A percentile compares a stretch with the other conserved stretches of the same genome.
Evolutionary conservation across 495 filamentous ascomycete genomes (phyloP).

Genomic region (Trypethelium eluteriae): DNA sequence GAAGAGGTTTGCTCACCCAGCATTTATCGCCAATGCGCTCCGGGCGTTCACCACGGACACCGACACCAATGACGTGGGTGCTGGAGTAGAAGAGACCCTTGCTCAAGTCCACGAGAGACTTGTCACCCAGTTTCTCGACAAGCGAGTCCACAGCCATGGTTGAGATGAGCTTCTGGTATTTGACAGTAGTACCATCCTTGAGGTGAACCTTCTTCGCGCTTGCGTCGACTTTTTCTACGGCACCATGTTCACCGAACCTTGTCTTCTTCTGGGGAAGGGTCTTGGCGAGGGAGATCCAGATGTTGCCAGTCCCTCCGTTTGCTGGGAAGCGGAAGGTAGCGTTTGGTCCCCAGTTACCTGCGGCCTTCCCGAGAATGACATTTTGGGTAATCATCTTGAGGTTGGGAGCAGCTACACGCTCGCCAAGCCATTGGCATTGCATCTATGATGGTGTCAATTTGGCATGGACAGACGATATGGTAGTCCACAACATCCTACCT

Average conservation of each 20-base stretch:
- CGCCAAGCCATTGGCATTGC: slow-evolving; percentile 98
- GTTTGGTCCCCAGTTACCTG: slow-evolving; percentile 97
- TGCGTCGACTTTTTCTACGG: slow-evolving; percentile 77
- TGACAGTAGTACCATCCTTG: slow-evolving; percentile 78
- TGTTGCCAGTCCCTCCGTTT: slow-evolving; percentile 88
- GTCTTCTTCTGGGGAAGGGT: slow-evolving; percentile 89
- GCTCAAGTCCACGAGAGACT: slow-evolving; percentile 70
- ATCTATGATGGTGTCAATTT: slow-evolving; percentile 51
- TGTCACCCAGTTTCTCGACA: slow-evolving; percentile 77
- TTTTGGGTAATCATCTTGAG: slow-evolving; percentile 93
- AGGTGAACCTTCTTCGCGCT: slow-evolving; percentile 74
- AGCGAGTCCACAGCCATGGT: slow-evolving; percentile 96
- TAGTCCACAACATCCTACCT: slow-evolving; percentile 50
- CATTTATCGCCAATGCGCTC: slow-evolving; percentile 98
- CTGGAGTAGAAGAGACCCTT: slow-evolving; percentile 95
- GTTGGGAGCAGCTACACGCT: slow-evolving; percentile 96
- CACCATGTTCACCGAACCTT: slow-evolving; percentile 75
- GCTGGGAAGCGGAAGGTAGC: slow-evolving; percentile 98
- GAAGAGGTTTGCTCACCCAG: slow-evolving; percentile 55
- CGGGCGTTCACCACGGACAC: slow-evolving; percentile 85
- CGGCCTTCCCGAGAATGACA: slow-evolving; percentile 89
- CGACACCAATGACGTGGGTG: slow-evolving; percentile 95
- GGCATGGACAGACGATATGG: too few species aligned
- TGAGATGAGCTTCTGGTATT: slow-evolving; percentile 84
- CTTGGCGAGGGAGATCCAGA: slow-evolving; percentile 96